Evolutionary conservation across 2,329 filamentous ascomycete genomes (phyloP).

Genomic region (Fusarium anthophilum): DNA sequence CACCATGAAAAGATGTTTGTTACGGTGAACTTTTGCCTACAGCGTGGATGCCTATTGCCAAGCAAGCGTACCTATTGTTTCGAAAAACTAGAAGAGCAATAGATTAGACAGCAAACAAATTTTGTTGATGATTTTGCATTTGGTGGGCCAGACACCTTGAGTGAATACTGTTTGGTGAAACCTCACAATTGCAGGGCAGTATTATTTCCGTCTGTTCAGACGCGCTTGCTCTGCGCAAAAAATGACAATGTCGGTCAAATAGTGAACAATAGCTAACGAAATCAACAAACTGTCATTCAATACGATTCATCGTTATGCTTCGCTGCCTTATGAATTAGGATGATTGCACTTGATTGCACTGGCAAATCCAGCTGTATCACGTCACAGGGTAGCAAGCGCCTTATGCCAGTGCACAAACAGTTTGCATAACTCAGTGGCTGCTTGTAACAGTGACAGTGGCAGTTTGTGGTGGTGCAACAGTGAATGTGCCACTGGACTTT

Average conservation of each 20-base stretch:
- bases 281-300: too few relatives aligned
- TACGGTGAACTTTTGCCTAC: rapidly evolving
- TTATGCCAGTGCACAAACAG: background rate
- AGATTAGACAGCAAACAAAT: rapidly evolving
- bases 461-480: background rate
- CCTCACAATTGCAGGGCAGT: too few relatives aligned
- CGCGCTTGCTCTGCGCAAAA: too few relatives aligned
- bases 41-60: too few relatives aligned
- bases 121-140: background rate
- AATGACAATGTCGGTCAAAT: rapidly evolving
- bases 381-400: background rate
- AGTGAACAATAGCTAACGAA: background rate
- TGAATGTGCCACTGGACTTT: background rate
- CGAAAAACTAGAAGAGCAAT: too few relatives aligned
- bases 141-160: background rate
- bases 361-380: background rate
- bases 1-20: background rate
- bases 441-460: background rate
- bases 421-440: rapidly evolving
- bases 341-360: background rate
- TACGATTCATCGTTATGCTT: rapidly evolving
- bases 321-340: too few relatives aligned
- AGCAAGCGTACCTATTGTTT: rapidly evolving
- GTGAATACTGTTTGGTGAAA: too few relatives aligned
- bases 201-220: too few relatives aligned